A percentile compares a stretch with the other conserved stretches of the same genome.
phyloP scores from a whole-genome alignment of 257 asterid genomes.

The Solanum infundibuliforme region DNA sequence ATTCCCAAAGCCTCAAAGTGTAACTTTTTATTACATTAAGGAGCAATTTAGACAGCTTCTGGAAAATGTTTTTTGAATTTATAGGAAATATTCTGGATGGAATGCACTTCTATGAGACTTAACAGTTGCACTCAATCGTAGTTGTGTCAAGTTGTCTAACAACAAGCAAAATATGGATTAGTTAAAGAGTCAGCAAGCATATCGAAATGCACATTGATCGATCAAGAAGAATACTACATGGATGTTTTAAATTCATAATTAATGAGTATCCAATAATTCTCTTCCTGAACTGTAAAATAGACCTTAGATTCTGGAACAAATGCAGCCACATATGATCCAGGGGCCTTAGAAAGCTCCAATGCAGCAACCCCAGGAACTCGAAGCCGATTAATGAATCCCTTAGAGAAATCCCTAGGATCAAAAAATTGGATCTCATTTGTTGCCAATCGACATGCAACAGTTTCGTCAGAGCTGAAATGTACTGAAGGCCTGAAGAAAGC shows the following conservation, averaged over 20 bases:
- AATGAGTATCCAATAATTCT: not conserved
- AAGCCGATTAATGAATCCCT: constrained; percentile 64
- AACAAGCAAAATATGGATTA: not conserved
- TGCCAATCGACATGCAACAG: constrained; percentile 68
- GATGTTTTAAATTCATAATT: not conserved
- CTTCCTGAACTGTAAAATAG: not conserved
- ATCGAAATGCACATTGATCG: not conserved
- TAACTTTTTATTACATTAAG: not conserved
- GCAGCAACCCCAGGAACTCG: constrained; percentile 86
- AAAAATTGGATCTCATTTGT: constrained; percentile 85
- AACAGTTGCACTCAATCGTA: not conserved
- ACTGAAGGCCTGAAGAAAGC: constrained; percentile 56
- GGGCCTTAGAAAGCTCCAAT: constrained; percentile 68
- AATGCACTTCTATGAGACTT: not conserved
- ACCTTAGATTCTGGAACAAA: constrained; percentile 97
- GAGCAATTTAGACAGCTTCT: not conserved
- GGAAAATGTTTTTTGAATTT: not conserved
- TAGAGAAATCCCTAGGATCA: constrained; percentile 60
- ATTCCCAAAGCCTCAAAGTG: not conserved
- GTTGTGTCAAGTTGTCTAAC: not conserved
- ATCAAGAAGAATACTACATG: not conserved
- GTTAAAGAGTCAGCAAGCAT: not conserved
- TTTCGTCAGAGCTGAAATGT: constrained; percentile 64
- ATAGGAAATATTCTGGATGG: not conserved
- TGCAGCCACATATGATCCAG: constrained; percentile 64